A percentile compares a stretch with the other conserved stretches of the same genome.
Conservation (phyloP, 192 early-diverging fungal species). For the Entophlyctis luteolus region DNA sequence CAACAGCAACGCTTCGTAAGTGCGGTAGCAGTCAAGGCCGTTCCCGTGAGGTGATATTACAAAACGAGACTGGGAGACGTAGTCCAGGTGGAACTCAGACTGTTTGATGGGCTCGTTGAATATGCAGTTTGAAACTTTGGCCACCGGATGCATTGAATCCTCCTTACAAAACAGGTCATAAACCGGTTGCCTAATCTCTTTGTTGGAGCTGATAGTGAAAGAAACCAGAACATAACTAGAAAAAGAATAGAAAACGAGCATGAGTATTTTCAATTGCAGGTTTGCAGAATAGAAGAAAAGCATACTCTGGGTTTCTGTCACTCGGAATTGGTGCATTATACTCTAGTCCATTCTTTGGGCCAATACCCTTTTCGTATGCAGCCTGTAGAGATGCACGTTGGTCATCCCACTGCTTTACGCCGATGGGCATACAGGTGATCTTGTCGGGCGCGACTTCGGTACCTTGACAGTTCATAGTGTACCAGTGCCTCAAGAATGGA, state of each 20-base stretch:
- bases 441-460: too few relatives aligned
- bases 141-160: not conserved
- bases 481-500: not conserved
- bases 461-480: not conserved
- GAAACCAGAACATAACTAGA: not conserved
- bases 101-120: not conserved
- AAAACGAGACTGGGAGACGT: not conserved
- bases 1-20: conserved; percentile 6
- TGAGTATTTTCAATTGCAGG: not conserved
- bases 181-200: not conserved
- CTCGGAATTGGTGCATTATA: not conserved
- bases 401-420: not conserved
- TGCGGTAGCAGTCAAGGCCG: conserved; percentile 16
- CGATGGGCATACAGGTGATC: conserved; percentile 1
- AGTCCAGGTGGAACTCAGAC: not conserved
- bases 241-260: not conserved
- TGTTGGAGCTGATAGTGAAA: not conserved
- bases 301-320: not conserved
- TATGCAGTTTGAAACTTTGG: not conserved
- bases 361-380: not conserved
- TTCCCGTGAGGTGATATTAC: conserved; percentile 5
- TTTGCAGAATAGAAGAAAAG: not conserved
- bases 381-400: not conserved
- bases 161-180: conserved; percentile 1
- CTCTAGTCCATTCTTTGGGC: not conserved